phyloP scores from a whole-genome alignment of 108 stramenopile genomes.

The Cyclotella cryptica region DNA sequence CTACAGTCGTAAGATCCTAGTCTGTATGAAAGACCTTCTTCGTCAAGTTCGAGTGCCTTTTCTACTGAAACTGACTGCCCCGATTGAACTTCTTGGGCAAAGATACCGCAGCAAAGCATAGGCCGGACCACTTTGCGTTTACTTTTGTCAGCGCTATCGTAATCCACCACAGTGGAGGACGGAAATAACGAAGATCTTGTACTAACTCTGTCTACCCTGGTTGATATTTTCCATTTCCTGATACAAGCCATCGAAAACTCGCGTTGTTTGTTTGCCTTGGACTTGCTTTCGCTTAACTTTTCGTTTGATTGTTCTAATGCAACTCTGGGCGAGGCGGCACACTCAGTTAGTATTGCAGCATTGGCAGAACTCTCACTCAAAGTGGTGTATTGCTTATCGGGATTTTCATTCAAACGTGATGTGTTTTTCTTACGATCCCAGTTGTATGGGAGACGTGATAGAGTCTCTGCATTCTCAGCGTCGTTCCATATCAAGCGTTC shows the following conservation, averaged over 20 bases:
- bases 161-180: conserved; percentile 8
- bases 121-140: conserved; percentile 41
- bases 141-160: conserved; percentile 20
- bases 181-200: conserved; percentile 53
- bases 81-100: conserved; percentile 39
- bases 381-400: not conserved
- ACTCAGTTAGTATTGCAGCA: too few species aligned
- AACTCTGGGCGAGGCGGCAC: not conserved
- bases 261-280: conserved; percentile 25
- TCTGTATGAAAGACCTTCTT: conserved; percentile 46
- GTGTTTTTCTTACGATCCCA: conserved; percentile 29
- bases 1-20: conserved; percentile 77
- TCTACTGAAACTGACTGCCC: conserved; percentile 44
- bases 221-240: conserved; percentile 49
- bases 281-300: conserved; percentile 22
- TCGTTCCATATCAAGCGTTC: conserved; percentile 11
- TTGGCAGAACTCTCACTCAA: not conserved
- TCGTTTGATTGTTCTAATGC: too few species aligned
- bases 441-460: conserved; percentile 45
- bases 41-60: conserved; percentile 43
- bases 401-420: conserved; percentile 3
- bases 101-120: conserved; percentile 39
- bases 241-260: conserved; percentile 38
- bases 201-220: conserved; percentile 53
- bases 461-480: conserved; percentile 18